phyloP scores from a whole-genome alignment of 768 basidiomycete genomes.

The Lentinula boryana region DNA sequence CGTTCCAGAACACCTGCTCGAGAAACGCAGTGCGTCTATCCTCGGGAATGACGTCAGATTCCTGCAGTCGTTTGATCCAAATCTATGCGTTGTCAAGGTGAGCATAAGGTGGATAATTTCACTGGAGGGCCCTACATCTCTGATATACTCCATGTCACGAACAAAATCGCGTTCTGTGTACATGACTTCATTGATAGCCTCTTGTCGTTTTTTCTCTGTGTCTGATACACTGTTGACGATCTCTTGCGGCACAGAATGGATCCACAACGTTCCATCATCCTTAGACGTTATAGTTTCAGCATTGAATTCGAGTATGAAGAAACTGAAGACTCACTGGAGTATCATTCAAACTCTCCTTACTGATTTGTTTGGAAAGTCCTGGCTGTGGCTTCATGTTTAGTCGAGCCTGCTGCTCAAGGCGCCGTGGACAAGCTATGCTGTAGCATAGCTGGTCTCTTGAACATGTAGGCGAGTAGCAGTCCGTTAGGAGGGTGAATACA shows the following conservation, averaged over 20 bases:
- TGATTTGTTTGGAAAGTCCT: constrained; percentile 80
- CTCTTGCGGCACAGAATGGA: constrained; percentile 93
- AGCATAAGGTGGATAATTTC: constrained; percentile 1
- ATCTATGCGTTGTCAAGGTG: constrained; percentile 35
- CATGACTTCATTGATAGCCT: constrained; percentile 95
- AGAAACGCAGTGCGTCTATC: constrained; percentile 79
- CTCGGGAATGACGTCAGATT: constrained; percentile 68
- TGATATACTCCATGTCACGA: constrained; percentile 94
- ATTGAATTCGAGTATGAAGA: neutral
- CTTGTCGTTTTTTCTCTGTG: constrained; percentile 90
- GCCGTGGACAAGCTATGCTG: constrained; percentile 90
- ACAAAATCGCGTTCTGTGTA: constrained; percentile 98
- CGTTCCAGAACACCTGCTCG: constrained; percentile 96
- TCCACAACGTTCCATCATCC: constrained; percentile 79
- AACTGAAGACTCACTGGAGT: constrained; percentile 44
- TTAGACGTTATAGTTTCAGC: constrained; percentile 12
- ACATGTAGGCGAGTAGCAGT: constrained; percentile 98
- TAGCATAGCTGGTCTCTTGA: constrained; percentile 93
- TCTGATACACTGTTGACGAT: constrained; percentile 91
- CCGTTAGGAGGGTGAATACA: constrained; percentile 93
- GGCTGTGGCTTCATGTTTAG: constrained; percentile 93
- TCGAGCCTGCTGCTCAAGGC: constrained; percentile 90
- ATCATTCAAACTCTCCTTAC: constrained; percentile 76
- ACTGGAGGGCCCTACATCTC: constrained; percentile 59
- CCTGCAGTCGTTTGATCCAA: constrained; percentile 86